phyloP scores from a whole-genome alignment of 2,329 filamentous ascomycete genomes.

The Penicillium sp. region DNA sequence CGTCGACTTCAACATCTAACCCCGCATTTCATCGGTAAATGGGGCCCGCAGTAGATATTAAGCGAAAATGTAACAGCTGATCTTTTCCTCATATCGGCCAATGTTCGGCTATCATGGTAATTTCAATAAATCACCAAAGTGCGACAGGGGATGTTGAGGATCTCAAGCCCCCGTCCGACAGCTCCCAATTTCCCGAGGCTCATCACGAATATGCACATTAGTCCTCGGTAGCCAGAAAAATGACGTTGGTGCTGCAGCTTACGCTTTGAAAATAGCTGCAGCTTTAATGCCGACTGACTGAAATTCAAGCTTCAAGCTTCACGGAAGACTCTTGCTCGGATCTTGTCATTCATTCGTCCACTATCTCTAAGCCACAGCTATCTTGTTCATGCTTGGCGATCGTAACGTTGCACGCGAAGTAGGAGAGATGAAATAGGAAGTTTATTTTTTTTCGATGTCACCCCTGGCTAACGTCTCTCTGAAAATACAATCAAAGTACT shows the following conservation, averaged over 20 bases:
- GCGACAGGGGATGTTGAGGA: not conserved
- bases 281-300: not conserved
- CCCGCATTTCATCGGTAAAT: conserved; percentile 8
- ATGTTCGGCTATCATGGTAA: not conserved
- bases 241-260: not conserved
- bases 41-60: conserved; percentile 4
- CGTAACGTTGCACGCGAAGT: conserved; percentile 8
- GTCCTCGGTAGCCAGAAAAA: not conserved
- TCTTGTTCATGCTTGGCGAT: not conserved
- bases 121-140: not conserved
- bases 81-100: conserved; percentile 5
- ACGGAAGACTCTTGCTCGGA: too few relatives aligned
- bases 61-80: conserved; percentile 12
- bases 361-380: not conserved
- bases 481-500: not conserved
- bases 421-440: not conserved
- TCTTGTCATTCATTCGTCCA: too few relatives aligned
- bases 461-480: not conserved
- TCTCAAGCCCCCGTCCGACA: not conserved
- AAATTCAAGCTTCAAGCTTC: too few relatives aligned
- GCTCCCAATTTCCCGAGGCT: not conserved
- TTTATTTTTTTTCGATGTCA: conserved; percentile 7
- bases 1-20: not conserved
- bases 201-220: not conserved
- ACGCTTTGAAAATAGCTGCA: not conserved